A percentile compares a stretch with the other conserved stretches of the same genome.
Evolutionary conservation across 768 basidiomycete genomes (phyloP).

Genomic region (Leccinum arenicola): DNA sequence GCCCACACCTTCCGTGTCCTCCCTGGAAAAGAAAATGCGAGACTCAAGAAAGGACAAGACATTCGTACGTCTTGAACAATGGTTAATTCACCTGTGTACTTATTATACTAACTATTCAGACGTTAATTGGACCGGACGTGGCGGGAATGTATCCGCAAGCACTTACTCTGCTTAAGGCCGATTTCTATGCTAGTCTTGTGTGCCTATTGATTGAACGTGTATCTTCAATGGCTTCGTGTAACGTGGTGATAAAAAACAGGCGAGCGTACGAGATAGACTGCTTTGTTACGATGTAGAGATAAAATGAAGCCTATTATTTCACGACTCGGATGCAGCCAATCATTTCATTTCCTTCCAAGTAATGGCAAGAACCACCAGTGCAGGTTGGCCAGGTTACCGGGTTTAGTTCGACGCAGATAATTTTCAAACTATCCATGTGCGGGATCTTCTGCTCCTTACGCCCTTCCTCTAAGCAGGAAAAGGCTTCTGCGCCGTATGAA

Average conservation of each 20-base stretch:
- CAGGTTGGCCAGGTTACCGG: neutral
- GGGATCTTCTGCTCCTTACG: slow-evolving; percentile 59
- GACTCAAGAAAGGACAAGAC: slow-evolving; percentile 76
- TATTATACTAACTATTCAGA: slow-evolving; percentile 43
- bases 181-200: slow-evolving; percentile 1
- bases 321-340: neutral
- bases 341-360: neutral
- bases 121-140: slow-evolving; percentile 98
- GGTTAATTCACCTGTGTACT: neutral
- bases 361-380: neutral
- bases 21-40: slow-evolving; percentile 86
- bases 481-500: neutral
- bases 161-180: slow-evolving; percentile 66
- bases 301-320: slow-evolving; percentile 5
- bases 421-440: slow-evolving; percentile 47
- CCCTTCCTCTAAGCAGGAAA: slow-evolving; percentile 9
- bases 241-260: slow-evolving; percentile 13
- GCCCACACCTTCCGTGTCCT: slow-evolving; percentile 97
- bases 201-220: slow-evolving; percentile 18
- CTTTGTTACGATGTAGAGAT: slow-evolving; percentile 15
- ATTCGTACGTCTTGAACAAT: slow-evolving; percentile 65
- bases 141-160: slow-evolving; percentile 89
- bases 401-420: neutral
- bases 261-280: slow-evolving; percentile 13
- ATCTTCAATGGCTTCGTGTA: neutral